phyloP scores from a whole-genome alignment of 2,329 filamentous ascomycete genomes.

The Bipolaris cookei region DNA sequence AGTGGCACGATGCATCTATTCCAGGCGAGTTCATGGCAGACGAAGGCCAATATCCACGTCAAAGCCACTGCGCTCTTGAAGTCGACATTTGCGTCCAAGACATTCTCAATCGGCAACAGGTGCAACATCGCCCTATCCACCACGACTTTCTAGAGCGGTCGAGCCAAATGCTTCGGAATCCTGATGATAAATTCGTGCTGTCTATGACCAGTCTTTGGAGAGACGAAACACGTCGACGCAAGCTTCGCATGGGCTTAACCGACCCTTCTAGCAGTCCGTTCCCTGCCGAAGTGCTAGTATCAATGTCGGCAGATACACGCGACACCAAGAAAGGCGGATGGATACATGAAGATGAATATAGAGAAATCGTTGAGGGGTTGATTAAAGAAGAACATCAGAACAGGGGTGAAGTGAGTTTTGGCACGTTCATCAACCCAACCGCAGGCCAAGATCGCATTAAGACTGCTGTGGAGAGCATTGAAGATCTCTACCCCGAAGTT shows the following conservation, averaged over 20 bases:
- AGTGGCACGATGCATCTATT: conserved; percentile 83
- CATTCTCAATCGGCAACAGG: conserved; percentile 80
- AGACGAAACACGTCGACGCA: conserved; percentile 82
- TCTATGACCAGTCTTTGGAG: conserved; percentile 95
- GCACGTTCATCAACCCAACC: conserved; percentile 65
- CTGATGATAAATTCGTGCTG: conserved; percentile 81
- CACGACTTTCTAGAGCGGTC: conserved; percentile 82
- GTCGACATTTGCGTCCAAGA: conserved; percentile 88
- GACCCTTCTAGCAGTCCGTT: conserved; percentile 76
- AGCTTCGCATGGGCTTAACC: conserved; percentile 69
- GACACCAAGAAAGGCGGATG: conserved; percentile 77
- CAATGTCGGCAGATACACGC: conserved; percentile 85
- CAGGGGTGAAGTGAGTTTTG: conserved; percentile 62
- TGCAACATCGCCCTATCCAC: conserved; percentile 79
- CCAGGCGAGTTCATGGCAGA: conserved; percentile 65
- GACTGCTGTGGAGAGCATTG: conserved; percentile 81
- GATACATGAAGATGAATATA: conserved; percentile 90
- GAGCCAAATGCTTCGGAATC: conserved; percentile 60
- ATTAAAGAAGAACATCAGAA: conserved; percentile 67
- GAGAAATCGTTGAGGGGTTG: conserved; percentile 67
- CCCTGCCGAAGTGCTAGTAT: conserved; percentile 77
- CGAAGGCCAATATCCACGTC: conserved; percentile 69
- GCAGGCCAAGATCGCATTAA: conserved; percentile 67
- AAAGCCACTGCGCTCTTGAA: conserved; percentile 88
- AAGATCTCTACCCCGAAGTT: conserved; percentile 80